Conservation (phyloP, 768 basidiomycete genomes). For the Candolleomyces efflorescens region DNA sequence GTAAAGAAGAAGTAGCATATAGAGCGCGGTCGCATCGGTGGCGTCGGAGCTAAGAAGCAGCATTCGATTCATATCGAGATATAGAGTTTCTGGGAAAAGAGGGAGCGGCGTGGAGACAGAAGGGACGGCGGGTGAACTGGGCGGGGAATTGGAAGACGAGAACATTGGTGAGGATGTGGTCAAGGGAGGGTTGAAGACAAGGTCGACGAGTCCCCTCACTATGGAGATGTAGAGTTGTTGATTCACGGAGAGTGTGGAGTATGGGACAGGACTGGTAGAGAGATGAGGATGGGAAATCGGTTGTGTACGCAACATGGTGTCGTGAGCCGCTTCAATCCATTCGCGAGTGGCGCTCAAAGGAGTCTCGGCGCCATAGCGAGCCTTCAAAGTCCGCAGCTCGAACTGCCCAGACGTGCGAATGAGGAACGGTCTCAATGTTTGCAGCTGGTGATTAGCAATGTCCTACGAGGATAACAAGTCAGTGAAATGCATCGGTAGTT, state of each 20-base stretch:
- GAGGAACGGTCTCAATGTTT: conserved; percentile 88
- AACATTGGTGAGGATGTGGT: conserved; percentile 24
- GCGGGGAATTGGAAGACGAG: conserved; percentile 18
- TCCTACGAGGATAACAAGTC: conserved; percentile 50
- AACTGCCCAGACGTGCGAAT: conserved; percentile 74
- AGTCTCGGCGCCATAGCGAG: conserved; percentile 40
- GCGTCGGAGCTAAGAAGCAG: conserved; percentile 65
- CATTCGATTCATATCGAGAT: conserved; percentile 74
- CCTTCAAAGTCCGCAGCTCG: conserved; percentile 74
- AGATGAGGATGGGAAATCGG: conserved; percentile 41
- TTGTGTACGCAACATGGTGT: conserved; percentile 33
- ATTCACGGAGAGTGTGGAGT: conserved; percentile 43
- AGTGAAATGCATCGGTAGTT: too few species aligned
- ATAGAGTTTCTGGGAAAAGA: conserved; percentile 66
- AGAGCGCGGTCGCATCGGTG: conserved; percentile 67
- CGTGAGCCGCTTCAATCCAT: conserved; percentile 60
- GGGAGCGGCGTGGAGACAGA: conserved; percentile 9
- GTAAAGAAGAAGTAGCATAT: conserved; percentile 79
- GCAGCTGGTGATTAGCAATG: conserved; percentile 94
- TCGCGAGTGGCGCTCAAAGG: conserved; percentile 54
- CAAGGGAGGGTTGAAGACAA: conserved; percentile 56
- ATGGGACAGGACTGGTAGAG: conserved; percentile 37
- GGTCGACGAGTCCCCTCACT: conserved; percentile 57
- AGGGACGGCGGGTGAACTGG: conserved; percentile 18
- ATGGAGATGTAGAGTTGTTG: conserved; percentile 53